Base-by-base conservation (phyloP, 2,329 filamentous ascomycete genomes). In the Colletotrichum sp. region DNA sequence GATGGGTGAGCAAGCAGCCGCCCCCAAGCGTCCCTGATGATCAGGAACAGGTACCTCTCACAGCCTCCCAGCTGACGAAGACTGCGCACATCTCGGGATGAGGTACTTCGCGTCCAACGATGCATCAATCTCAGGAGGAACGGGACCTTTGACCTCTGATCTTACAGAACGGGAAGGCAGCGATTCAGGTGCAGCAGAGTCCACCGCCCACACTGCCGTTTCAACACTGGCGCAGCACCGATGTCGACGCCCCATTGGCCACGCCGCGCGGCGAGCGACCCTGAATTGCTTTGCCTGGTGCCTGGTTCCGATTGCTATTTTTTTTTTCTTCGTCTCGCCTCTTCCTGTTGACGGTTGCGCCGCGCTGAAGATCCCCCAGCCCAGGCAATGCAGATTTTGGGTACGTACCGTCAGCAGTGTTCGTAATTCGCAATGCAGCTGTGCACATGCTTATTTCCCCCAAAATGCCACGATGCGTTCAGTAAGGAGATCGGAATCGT, bases 141-240 rank as follows among this genome's bases (percentile, higher is more conserved):
- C 15, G 63, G 28, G 32, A 55, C 65, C 65, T 57, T 26, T 21
- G n/a, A 52, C 44, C 44, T 52, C n/a, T 52, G 44, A 52, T 52
- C 44, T 52, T 52, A 62, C 59, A 34, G 44, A 65, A 71, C 13
- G 36, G 59, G 30, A 71, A 57, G 68, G 59, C 57, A 32, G 57
- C 68, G 68, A 71, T 63, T 70, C 68, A 70, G 68, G 68, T 71
- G 68, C 68, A 65, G 57, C 34, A 18, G 13, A n/a, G 68, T 24
- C 68, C 68, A 55, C 68, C 21, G 68, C 60, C 59, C 68, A 71
- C 39, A 71, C 57, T 57, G 59, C 68, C 68, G 68, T 71, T 71
- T 71, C 68, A 71, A 71, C 28, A 64, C 36, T 57, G 68, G 68
- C 68, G 68, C 68, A 64, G 68, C 28, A 30, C 21, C 39, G 21